These are phyloP conservation scores for Tetradesmus obliquus DNA, from an alignment of 139 green algal genomes.

Conservation along the genomic window DNA sequence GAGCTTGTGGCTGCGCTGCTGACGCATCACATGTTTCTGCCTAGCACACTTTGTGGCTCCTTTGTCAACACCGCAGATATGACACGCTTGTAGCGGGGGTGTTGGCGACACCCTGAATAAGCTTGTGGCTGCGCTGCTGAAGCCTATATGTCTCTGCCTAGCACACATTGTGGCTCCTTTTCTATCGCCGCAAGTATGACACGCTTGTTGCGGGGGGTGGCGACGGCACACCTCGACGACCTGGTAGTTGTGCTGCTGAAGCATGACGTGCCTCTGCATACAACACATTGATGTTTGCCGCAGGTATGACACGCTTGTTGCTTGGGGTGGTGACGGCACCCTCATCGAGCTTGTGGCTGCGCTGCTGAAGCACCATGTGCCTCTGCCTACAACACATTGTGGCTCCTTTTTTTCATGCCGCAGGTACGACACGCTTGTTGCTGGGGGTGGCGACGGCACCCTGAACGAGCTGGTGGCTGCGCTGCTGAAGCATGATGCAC, in stretches of 20 bases:
- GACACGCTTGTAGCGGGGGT: conserved; percentile 59
- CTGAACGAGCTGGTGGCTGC: conserved; percentile 62
- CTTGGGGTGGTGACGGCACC: conserved; percentile 63
- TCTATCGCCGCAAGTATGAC: conserved; percentile 30
- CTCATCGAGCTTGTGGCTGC: conserved; percentile 61
- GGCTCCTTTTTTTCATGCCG: neutral
- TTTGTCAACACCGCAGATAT: neutral
- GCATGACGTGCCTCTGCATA: neutral
- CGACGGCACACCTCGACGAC: conserved; percentile 62
- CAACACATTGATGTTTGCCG: neutral
- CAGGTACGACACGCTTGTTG: conserved; percentile 58
- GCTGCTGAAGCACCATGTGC: conserved; percentile 41
- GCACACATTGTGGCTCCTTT: too few relatives aligned
- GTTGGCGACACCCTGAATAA: conserved; percentile 45
- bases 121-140: too few relatives aligned
- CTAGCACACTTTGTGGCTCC: too few relatives aligned
- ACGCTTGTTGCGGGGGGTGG: conserved; percentile 61
- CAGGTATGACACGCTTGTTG: conserved; percentile 48
- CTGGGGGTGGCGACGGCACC: conserved; percentile 62
- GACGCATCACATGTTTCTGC: neutral
- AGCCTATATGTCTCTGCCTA: too few relatives aligned
- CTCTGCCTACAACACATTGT: neutral
- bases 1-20: neutral
- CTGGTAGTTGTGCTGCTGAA: conserved; percentile 57
- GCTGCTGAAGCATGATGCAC: conserved; percentile 43